phyloP scores from a whole-genome alignment of 768 basidiomycete genomes.

The Suillus subaureus region DNA sequence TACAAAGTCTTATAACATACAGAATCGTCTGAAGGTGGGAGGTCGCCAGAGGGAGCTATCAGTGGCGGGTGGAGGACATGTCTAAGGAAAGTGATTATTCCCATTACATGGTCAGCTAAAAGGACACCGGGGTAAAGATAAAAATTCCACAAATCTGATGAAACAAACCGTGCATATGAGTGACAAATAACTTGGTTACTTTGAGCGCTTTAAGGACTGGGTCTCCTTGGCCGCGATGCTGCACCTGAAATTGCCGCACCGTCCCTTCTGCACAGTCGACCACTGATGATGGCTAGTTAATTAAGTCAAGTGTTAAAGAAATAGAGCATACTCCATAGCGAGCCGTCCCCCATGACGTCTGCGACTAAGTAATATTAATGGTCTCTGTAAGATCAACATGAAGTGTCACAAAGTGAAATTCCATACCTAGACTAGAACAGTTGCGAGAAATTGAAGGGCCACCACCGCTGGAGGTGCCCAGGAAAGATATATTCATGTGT shows the following conservation, averaged over 20 bases:
- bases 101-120: conserved; percentile 75
- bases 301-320: neutral
- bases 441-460: conserved; percentile 75
- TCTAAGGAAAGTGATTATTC: conserved; percentile 67
- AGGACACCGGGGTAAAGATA: neutral
- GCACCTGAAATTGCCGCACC: conserved; percentile 61
- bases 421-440: conserved; percentile 61
- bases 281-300: conserved; percentile 46
- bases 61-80: conserved; percentile 54
- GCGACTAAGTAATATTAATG: conserved; percentile 41
- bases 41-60: conserved; percentile 17
- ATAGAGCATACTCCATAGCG: conserved; percentile 64
- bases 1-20: conserved; percentile 11
- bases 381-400: conserved; percentile 6
- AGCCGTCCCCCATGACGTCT: conserved; percentile 53
- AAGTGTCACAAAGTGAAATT: neutral
- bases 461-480: conserved; percentile 78
- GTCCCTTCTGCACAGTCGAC: conserved; percentile 87
- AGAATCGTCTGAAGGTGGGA: conserved; percentile 15
- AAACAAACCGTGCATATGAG: conserved; percentile 77
- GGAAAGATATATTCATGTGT: conserved; percentile 63
- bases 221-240: conserved; percentile 41
- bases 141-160: neutral
- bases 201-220: conserved; percentile 43
- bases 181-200: conserved; percentile 75